phyloP scores from a whole-genome alignment of 305 asterid species.

The Rubia peregrina region DNA sequence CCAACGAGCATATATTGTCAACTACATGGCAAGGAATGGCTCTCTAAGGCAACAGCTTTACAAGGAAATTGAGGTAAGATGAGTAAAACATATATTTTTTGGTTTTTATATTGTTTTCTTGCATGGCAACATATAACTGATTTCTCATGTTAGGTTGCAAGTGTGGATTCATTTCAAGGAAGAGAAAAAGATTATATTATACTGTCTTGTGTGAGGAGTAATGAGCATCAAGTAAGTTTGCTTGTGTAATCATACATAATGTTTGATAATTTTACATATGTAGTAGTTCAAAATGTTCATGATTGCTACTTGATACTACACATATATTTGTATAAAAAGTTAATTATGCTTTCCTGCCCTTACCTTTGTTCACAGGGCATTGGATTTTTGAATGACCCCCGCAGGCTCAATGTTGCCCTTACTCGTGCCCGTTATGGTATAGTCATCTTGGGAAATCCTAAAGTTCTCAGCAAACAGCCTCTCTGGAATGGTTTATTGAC shows the following conservation, averaged over 20 bases:
- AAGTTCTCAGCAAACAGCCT: slow-evolving; percentile 95
- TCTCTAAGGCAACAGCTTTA: slow-evolving; percentile 92
- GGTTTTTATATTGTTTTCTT: not conserved
- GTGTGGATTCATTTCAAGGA: slow-evolving; percentile 99
- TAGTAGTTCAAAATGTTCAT: not conserved
- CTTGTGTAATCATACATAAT: not conserved
- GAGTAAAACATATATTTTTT: not conserved
- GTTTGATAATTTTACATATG: not conserved
- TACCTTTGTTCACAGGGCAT: slow-evolving; percentile 49
- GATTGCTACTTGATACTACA: not conserved
- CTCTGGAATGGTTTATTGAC: slow-evolving; percentile 94
- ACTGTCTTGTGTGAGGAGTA: slow-evolving; percentile 97
- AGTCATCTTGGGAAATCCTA: slow-evolving; percentile 96
- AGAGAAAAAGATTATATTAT: slow-evolving; percentile 98
- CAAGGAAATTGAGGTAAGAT: slow-evolving; percentile 93
- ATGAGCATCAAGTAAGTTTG: slow-evolving; percentile 89
- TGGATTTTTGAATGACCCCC: slow-evolving; percentile 99
- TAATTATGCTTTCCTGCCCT: slow-evolving; percentile 4
- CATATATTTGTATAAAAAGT: not conserved
- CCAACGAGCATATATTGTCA: slow-evolving; percentile 96
- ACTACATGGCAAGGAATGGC: slow-evolving; percentile 97
- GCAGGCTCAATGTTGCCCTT: slow-evolving; percentile 98
- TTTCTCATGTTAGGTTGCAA: slow-evolving; percentile 67
- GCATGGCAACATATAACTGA: slow-evolving; percentile 16
- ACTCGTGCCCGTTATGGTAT: slow-evolving; percentile 99